Percentiles rank a stretch among this genome's conserved stretches.
Evolutionary conservation across 805 yeast genomes (phyloP).

Genomic region (Cyberlindnera xishuangbannaensis): DNA sequence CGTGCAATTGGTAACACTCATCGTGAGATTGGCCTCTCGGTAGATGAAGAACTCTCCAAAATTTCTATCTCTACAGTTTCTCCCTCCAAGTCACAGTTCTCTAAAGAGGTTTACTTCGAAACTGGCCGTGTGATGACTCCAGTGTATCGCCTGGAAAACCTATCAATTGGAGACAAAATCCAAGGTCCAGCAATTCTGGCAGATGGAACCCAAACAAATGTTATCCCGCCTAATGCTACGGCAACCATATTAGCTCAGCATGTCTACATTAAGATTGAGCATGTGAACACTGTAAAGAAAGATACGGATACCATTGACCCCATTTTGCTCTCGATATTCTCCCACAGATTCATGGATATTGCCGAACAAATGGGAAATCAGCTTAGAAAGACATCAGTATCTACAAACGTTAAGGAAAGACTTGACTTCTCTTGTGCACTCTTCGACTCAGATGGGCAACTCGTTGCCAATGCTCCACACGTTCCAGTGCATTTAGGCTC

Average conservation of each 20-base stretch:
- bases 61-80: constrained; percentile 25
- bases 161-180: constrained; percentile 47
- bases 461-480: constrained; percentile 86
- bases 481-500: constrained; percentile 85
- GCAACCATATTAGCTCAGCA: constrained; percentile 60
- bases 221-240: constrained; percentile 54
- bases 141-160: constrained; percentile 48
- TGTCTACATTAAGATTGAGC: constrained; percentile 39
- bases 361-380: constrained; percentile 89
- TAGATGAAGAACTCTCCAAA: constrained; percentile 49
- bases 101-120: constrained; percentile 53
- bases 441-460: constrained; percentile 68
- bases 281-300: constrained; percentile 12
- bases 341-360: constrained; percentile 83
- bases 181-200: constrained; percentile 54
- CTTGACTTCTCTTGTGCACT: constrained; percentile 82
- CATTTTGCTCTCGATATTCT: constrained; percentile 66
- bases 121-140: constrained; percentile 44
- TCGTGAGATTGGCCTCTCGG: constrained; percentile 34
- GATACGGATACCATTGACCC: constrained; percentile 49
- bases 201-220: constrained; percentile 51
- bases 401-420: constrained; percentile 79
- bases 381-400: constrained; percentile 71
- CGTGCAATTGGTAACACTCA: constrained; percentile 64
- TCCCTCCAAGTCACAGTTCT: constrained; percentile 26